Evolutionary conservation across 768 basidiomycete species (phyloP).

Genomic region (Boletus vermiculosoides): DNA sequence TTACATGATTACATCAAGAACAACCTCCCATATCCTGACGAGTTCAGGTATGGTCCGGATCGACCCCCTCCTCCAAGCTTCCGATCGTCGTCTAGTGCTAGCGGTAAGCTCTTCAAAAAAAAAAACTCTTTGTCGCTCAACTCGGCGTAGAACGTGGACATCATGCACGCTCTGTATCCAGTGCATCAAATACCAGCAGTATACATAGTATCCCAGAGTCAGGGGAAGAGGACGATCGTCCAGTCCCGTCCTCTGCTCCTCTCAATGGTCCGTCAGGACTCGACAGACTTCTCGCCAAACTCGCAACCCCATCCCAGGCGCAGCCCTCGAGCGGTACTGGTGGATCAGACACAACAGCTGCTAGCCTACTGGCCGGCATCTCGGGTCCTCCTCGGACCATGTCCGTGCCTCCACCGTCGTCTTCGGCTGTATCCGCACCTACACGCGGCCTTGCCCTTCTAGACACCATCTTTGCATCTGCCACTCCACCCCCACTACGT

Average conservation of each 20-base stretch:
- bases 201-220: conserved; percentile 37
- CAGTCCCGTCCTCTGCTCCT: conserved; percentile 11
- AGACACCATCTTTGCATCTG: conserved; percentile 75
- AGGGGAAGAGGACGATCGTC: conserved; percentile 25
- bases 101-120: conserved; percentile 17
- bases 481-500: conserved; percentile 32
- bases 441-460: conserved; percentile 59
- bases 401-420: conserved; percentile 29
- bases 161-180: conserved; percentile 31
- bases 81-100: conserved; percentile 32
- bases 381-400: conserved; percentile 41
- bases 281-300: conserved; percentile 45
- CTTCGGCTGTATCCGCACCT: conserved; percentile 27
- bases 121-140: conserved; percentile 5
- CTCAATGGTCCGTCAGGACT: conserved; percentile 36
- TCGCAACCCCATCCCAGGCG: conserved; percentile 24
- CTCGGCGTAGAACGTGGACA: conserved; percentile 21
- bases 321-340: conserved; percentile 23
- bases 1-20: conserved; percentile 65
- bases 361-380: conserved; percentile 46
- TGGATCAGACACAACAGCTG: conserved; percentile 36
- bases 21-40: conserved; percentile 68
- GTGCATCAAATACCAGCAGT: conserved; percentile 35
- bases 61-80: conserved; percentile 60
- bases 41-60: conserved; percentile 67